These are phyloP conservation scores for Parastagonospora nodorum DNA, from an alignment of 2,329 filamentous ascomycete species.

Conservation along the genomic window DNA sequence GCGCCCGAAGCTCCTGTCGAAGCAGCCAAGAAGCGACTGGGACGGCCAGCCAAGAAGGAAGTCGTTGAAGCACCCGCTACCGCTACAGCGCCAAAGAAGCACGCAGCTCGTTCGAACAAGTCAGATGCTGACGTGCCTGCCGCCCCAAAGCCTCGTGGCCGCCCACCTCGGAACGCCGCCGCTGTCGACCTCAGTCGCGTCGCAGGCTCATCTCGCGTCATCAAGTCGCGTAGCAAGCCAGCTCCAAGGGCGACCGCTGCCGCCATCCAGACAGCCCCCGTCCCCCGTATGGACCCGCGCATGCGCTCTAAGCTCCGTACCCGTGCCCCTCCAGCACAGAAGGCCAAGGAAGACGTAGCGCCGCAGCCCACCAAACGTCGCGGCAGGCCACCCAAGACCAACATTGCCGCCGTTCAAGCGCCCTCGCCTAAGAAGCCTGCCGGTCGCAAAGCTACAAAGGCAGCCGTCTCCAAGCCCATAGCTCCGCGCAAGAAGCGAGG, in stretches of 20 bases:
- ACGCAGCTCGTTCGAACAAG: conserved; percentile 14
- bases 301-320: conserved; percentile 26
- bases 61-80: conserved; percentile 2
- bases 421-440: conserved; percentile 13
- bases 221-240: conserved; percentile 19
- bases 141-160: conserved; percentile 14
- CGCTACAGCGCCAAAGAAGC: conserved; percentile 13
- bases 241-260: conserved; percentile 10
- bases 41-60: conserved; percentile 9
- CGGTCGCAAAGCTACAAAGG: conserved; percentile 14
- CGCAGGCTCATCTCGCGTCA: conserved; percentile 25
- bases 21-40: conserved; percentile 12
- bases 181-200: conserved; percentile 19
- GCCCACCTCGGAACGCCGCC: conserved; percentile 11
- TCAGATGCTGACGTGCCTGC: conserved; percentile 9
- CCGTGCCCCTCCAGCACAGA: conserved; percentile 20
- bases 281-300: conserved; percentile 23
- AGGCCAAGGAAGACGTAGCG: conserved; percentile 4
- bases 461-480: conserved; percentile 4
- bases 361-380: conserved; percentile 20
- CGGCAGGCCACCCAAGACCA: conserved; percentile 23
- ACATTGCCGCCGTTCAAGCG: conserved; percentile 7
- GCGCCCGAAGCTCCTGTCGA: conserved; percentile 5
- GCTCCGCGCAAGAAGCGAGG: conserved; percentile 34
- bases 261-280: conserved; percentile 5